Evolutionary conservation across 257 asterid genomes (phyloP), one percentile per base, ranked within the genome.

Genomic region (Plantago major): DNA sequence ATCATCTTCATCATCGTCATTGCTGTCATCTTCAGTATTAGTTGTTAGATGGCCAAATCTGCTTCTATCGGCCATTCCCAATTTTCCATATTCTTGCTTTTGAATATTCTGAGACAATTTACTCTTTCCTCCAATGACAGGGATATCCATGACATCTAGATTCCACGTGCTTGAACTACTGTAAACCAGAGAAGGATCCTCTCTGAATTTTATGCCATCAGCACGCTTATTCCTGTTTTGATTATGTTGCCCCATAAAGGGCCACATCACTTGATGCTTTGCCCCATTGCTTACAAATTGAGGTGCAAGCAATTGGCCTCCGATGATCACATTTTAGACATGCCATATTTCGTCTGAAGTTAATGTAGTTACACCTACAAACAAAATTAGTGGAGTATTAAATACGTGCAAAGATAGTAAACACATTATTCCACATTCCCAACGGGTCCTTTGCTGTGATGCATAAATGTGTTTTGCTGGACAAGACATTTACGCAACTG

Each of bases 251-350:
- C 63, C 82, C 40, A 73, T 69, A 73, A 72, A 67, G 64, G 81
- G 76, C 16, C 63, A 70, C 8, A 66, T 69, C 52, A 63, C 81
- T 61, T 67, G 71, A 68, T 71, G 26, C 50, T 16, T 43, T 52
- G 65, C 53, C 60, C 37, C 46, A 17, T 68, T 65, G 58, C 60
- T 73, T 1, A 22, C 26, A 22, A 22, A 22, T 22, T 22, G 26
- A 22, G 26, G 26, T 22, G 26, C 26, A 71, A 19, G 85, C 87
- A 68, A 80, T 83, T 0, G 92, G 86, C 67, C 99, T 82, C 67
- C 49, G 81, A 49, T 93, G 88, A 70, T 93, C 97, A 40, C 97
- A 93, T 76, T 93, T 93, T 79, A 89, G 82, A 75, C 99, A 93
- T 42, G 76, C 76, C 94, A 82, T 80, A 69, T 93, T 93, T 71